Evolutionary conservation across 1,284 basidiomycete species (phyloP).

Genomic region (Trichosporon sp.): DNA sequence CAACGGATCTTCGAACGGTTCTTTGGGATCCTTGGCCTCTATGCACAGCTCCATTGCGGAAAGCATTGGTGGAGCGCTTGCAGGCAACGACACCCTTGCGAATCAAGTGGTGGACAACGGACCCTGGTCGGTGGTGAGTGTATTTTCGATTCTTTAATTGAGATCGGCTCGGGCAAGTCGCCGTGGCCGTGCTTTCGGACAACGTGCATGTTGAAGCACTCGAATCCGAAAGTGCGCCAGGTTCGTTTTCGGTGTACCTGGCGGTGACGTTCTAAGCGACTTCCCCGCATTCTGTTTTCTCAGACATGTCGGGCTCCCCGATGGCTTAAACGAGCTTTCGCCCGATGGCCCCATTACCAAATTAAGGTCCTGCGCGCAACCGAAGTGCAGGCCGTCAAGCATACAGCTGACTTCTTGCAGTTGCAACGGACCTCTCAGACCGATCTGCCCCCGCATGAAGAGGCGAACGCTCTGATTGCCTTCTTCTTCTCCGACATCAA

Average conservation of each 20-base stretch:
- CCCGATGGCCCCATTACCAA: background rate
- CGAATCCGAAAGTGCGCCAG: background rate
- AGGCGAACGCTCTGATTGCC: slow-evolving; percentile 64
- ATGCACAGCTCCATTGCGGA: background rate
- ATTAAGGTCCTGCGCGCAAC: background rate
- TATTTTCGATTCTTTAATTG: slow-evolving; percentile 5
- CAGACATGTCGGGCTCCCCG: background rate
- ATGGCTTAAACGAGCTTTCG: slow-evolving; percentile 1
- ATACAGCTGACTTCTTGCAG: background rate
- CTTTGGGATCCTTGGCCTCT: background rate
- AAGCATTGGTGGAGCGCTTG: background rate
- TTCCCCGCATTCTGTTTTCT: background rate
- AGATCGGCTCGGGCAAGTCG: background rate
- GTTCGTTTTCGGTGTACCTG: background rate
- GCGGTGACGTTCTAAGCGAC: background rate
- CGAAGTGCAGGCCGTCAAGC: background rate
- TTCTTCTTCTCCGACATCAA: slow-evolving; percentile 66
- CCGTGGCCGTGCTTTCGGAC: slow-evolving; percentile 1
- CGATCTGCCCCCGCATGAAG: slow-evolving; percentile 72
- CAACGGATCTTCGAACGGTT: slow-evolving; percentile 8
- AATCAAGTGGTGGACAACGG: slow-evolving; percentile 9
- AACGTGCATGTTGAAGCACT: background rate
- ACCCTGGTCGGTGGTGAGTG: slow-evolving; percentile 23
- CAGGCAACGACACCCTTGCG: background rate
- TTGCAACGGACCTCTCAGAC: slow-evolving; percentile 3